A percentile compares a stretch with the other conserved stretches of the same genome.
Conservation (phyloP, 163 green algal genomes). For the Volvox carteri region DNA sequence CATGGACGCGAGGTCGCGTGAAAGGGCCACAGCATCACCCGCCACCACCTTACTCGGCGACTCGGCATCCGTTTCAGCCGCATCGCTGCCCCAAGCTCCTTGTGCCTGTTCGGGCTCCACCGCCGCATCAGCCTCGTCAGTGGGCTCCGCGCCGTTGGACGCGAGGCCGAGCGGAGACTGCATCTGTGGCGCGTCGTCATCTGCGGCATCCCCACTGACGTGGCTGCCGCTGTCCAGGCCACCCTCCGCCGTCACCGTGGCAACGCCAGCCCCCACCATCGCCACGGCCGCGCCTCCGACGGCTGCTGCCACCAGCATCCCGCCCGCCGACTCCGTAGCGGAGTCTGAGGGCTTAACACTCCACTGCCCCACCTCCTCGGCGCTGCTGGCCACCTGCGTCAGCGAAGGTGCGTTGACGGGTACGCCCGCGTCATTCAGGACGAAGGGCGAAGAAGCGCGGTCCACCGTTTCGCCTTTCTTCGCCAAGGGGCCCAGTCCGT, state of each 20-base stretch:
- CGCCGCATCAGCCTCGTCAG: neutral
- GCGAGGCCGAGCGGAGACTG: slow-evolving; percentile 1
- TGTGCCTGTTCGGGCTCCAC: neutral
- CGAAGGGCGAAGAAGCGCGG: slow-evolving; percentile 40
- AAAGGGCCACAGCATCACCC: neutral
- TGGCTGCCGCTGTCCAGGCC: neutral
- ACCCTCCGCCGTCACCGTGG: neutral
- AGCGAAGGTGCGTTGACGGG: slow-evolving; percentile 8
- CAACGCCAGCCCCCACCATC: neutral
- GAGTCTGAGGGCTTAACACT: too few species aligned
- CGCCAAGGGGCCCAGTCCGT: neutral
- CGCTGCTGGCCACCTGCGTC: neutral
- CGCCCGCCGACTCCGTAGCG: too few species aligned
- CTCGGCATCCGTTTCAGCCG: neutral
- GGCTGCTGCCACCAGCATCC: neutral
- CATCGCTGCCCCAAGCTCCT: neutral
- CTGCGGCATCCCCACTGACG: neutral
- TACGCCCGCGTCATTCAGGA: slow-evolving; percentile 27
- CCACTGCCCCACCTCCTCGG: neutral
- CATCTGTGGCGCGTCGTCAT: slow-evolving; percentile 46
- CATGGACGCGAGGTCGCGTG: neutral
- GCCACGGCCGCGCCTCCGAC: neutral
- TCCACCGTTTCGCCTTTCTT: slow-evolving; percentile 13
- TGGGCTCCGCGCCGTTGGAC: neutral
- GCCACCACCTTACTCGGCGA: neutral